phyloP scores from a whole-genome alignment of 352 stramenopile genomes.

The Globisporangium splendens region DNA sequence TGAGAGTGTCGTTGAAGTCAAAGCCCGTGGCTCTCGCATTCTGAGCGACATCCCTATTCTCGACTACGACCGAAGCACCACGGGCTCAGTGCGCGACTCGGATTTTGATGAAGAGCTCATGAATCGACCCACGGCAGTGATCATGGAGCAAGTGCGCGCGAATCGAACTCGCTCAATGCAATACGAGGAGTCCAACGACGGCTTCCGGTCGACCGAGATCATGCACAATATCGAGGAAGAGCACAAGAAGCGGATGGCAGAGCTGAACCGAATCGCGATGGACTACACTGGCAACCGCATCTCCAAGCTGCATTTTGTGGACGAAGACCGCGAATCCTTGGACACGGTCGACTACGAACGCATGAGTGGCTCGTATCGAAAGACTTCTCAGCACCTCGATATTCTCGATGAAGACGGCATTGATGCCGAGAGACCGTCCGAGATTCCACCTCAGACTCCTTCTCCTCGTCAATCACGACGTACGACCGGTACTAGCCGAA shows the following conservation, averaged over 20 bases:
- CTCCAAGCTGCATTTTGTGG: conserved; percentile 32
- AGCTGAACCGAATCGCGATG: conserved; percentile 49
- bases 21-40: conserved; percentile 13
- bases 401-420: conserved; percentile 6
- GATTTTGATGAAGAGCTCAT: conserved; percentile 46
- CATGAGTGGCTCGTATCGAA: conserved; percentile 5
- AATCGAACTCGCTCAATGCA: conserved; percentile 23
- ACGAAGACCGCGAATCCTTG: conserved; percentile 36
- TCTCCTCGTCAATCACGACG: no score
- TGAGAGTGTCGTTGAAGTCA: neutral
- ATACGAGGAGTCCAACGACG: conserved; percentile 22
- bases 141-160: conserved; percentile 37
- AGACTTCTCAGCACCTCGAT: conserved; percentile 15
- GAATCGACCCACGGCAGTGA: conserved; percentile 31
- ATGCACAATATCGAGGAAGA: conserved; percentile 46
- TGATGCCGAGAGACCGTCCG: conserved; percentile 1
- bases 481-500: no score
- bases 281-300: conserved; percentile 41
- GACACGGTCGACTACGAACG: conserved; percentile 39
- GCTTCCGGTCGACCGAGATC: conserved; percentile 38
- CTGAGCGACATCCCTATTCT: conserved; percentile 15
- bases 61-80: conserved; percentile 9
- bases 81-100: conserved; percentile 22
- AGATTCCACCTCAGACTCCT: neutral
- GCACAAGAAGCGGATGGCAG: conserved; percentile 56